Base-by-base conservation (phyloP, 1,139 yeast species). In the Zygoascus hellenicus region DNA sequence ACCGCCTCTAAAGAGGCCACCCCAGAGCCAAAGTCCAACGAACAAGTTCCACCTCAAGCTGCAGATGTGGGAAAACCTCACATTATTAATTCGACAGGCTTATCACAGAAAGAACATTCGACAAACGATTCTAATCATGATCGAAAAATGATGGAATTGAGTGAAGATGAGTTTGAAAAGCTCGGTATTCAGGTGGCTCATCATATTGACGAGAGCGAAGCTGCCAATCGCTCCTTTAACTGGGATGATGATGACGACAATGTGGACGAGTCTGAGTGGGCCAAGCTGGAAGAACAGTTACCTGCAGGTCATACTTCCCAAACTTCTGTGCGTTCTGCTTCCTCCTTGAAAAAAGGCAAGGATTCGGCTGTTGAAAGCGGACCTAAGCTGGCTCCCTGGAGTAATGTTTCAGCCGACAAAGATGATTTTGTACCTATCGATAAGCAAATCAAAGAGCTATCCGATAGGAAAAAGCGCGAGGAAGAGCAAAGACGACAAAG, bases 201-300 rank as follows among this genome's bases (percentile, higher is more conserved):
- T 32, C 57, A 63, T 33, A 58, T 63, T 11, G 56, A 60, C 9
- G 43, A 55, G 32, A 59, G 54, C 32, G 51, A 43, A 10, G 22
- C 32, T 26, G 33, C 16, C 13, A 13, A 15, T 7, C 30, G 43
- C 2, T 32, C 43, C 38, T 59, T 64, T 51, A 64, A 65, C 52
- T 69, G 73, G 73, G 72, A 64, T 42, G 72, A 69, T 30, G 73
- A 68, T 47, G 73, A 69, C 48, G 73, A 68, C 42, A 70, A 64
- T 33, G 32, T 38, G 19, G 43, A 43, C 13, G 43, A 39, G 9
- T 58, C 40, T 54, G 56, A 62, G 55, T 55, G 41, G 64, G 55
- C 45, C 54, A 53, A 30, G 33, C 50, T 29, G 10, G 38, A 41
- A 40, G 42, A 32, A 36, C 42, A 31, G 34, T 42, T 35, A 9